Evolutionary conservation across 2,329 filamentous ascomycete species (phyloP).

Genomic region (Cercospora beticola): DNA sequence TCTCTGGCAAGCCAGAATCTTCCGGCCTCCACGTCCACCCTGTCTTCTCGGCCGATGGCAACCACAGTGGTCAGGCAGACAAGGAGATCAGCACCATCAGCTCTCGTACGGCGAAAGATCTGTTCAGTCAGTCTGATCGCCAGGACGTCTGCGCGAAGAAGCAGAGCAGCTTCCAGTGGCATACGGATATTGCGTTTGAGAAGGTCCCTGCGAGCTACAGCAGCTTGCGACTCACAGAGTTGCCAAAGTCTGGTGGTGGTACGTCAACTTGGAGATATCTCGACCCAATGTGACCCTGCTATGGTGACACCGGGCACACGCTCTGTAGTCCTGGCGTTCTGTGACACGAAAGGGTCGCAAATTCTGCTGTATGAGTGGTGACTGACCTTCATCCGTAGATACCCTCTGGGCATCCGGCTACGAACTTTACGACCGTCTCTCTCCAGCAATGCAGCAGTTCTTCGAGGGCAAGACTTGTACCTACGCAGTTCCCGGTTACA

Average conservation of each 20-base stretch:
- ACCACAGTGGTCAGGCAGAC: slow-evolving; percentile 24
- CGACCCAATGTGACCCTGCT: no score
- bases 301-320: no score
- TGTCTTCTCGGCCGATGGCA: slow-evolving; percentile 53
- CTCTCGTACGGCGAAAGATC: slow-evolving; percentile 37
- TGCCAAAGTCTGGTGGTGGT: slow-evolving; percentile 54
- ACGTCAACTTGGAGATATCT: no score
- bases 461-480: slow-evolving; percentile 60
- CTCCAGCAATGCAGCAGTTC: slow-evolving; percentile 56
- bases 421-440: slow-evolving; percentile 64
- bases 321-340: no score
- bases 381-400: slow-evolving; percentile 31
- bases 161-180: slow-evolving; percentile 40
- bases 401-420: slow-evolving; percentile 68
- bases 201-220: slow-evolving; percentile 63
- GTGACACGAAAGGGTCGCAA: no score
- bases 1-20: slow-evolving; percentile 57
- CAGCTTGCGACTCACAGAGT: slow-evolving; percentile 55
- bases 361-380: not conserved
- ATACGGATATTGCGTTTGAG: slow-evolving; percentile 66
- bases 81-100: slow-evolving; percentile 43
- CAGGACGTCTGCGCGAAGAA: slow-evolving; percentile 27
- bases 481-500: slow-evolving; percentile 34
- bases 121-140: slow-evolving; percentile 32
- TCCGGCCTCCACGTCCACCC: slow-evolving; percentile 63